phyloP scores from a whole-genome alignment of 306 rosid species.

The Pyrus betulifolia region DNA sequence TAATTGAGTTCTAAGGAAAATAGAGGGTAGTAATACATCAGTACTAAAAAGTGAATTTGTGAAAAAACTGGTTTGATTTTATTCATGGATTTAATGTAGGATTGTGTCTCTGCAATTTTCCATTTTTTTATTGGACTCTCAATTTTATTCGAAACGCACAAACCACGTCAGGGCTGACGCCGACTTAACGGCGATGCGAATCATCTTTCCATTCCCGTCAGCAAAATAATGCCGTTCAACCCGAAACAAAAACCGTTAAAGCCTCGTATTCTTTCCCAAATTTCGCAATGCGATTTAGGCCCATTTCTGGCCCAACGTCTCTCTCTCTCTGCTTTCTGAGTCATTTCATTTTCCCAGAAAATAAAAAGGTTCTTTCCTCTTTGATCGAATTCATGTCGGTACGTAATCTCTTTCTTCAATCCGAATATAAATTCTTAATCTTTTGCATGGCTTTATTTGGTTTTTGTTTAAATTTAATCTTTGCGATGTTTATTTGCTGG shows the following conservation, averaged over 20 bases:
- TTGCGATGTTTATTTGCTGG: constrained; percentile 12
- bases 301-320: constrained; percentile 56
- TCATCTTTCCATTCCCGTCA: background rate
- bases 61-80: too few species aligned
- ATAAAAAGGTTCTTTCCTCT: constrained; percentile 2
- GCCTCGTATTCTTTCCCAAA: background rate
- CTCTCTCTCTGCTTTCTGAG: constrained; percentile 1
- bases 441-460: background rate
- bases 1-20: too few species aligned
- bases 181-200: constrained; percentile 9
- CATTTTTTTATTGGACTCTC: background rate
- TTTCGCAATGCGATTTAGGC: constrained; percentile 21
- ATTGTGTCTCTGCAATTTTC: too few species aligned
- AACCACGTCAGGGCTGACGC: constrained; percentile 28
- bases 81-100: too few species aligned
- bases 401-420: constrained; percentile 22
- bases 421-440: background rate
- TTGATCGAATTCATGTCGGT: constrained; percentile 85
- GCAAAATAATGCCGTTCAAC: constrained; percentile 27
- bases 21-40: too few species aligned
- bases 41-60: too few species aligned
- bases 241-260: background rate
- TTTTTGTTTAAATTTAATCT: constrained; percentile 1
- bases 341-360: constrained; percentile 30
- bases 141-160: background rate